These are phyloP conservation scores for Acorus gramineus DNA, from an alignment of 106 monocot species.

Conservation along the genomic window DNA sequence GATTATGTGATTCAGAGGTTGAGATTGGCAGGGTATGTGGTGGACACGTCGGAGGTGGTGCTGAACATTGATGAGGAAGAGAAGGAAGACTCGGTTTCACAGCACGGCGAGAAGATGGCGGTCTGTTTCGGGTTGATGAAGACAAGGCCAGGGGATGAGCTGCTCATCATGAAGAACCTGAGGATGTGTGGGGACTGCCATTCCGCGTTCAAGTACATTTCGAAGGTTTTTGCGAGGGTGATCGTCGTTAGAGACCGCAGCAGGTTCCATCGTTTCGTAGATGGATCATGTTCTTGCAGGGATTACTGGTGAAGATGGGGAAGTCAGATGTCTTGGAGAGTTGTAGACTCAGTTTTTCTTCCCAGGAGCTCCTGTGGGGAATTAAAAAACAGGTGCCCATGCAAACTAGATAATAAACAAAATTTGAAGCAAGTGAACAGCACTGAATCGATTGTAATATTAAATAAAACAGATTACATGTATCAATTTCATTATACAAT, in stretches of 20 bases:
- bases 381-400: too few relatives aligned
- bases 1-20: constrained; percentile 14
- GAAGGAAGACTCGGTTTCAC: constrained; percentile 16
- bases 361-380: too few relatives aligned
- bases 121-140: constrained; percentile 17
- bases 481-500: too few relatives aligned
- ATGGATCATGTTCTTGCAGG: constrained; percentile 21
- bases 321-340: too few relatives aligned
- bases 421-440: too few relatives aligned
- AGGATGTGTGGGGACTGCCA: constrained; percentile 30
- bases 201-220: constrained; percentile 15
- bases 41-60: constrained; percentile 10
- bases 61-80: constrained; percentile 13
- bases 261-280: constrained; percentile 29
- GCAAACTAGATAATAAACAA: too few relatives aligned
- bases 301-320: constrained; percentile 14
- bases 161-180: constrained; percentile 21
- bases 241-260: constrained; percentile 28
- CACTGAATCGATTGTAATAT: too few relatives aligned
- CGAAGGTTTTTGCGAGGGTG: constrained; percentile 13
- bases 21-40: constrained; percentile 8
- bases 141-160: neutral
- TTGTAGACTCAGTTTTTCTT: too few relatives aligned
- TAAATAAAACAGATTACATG: too few relatives aligned
- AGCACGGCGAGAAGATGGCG: constrained; percentile 27